Evolutionary conservation across 1,284 basidiomycete genomes (phyloP).

Genomic region (Microbotryum intermedium): DNA sequence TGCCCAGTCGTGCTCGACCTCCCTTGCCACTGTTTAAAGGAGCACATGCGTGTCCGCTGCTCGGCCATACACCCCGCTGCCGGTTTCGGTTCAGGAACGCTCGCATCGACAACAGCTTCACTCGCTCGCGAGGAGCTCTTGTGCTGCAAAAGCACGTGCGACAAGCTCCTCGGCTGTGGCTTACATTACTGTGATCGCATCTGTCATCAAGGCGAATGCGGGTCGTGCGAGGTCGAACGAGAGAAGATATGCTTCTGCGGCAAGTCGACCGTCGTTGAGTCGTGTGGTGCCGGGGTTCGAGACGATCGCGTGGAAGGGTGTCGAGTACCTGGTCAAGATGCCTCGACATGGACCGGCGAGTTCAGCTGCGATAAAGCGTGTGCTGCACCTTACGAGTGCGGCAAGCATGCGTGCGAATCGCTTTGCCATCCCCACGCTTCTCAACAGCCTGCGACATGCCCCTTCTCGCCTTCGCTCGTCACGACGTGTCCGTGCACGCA

Average conservation of each 20-base stretch:
- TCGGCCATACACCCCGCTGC: not conserved
- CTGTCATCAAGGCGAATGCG: constrained; percentile 31
- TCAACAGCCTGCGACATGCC: constrained; percentile 52
- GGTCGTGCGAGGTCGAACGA: constrained; percentile 24
- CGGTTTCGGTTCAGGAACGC: not conserved
- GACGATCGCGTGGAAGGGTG: constrained; percentile 19
- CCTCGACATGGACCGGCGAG: constrained; percentile 55
- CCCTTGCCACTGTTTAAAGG: constrained; percentile 13
- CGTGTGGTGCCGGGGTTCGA: constrained; percentile 17
- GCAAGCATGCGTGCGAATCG: constrained; percentile 42
- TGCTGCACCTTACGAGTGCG: constrained; percentile 57
- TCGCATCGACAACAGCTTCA: not conserved
- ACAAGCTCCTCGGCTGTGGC: constrained; percentile 22
- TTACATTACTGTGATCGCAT: constrained; percentile 26
- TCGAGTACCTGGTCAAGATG: constrained; percentile 27
- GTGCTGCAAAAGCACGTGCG: constrained; percentile 13
- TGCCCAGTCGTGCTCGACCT: constrained; percentile 21
- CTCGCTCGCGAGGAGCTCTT: constrained; percentile 5
- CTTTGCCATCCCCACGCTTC: constrained; percentile 59
- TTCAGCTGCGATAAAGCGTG: constrained; percentile 60
- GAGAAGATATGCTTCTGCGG: constrained; percentile 34
- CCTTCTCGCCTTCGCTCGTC: constrained; percentile 58
- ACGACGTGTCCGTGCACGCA: constrained; percentile 73
- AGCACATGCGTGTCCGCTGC: constrained; percentile 4
- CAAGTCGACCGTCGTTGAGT: constrained; percentile 2